These are phyloP conservation scores for Citrus trifoliata DNA, from an alignment of 345 rosid genomes.

Conservation along the genomic window DNA sequence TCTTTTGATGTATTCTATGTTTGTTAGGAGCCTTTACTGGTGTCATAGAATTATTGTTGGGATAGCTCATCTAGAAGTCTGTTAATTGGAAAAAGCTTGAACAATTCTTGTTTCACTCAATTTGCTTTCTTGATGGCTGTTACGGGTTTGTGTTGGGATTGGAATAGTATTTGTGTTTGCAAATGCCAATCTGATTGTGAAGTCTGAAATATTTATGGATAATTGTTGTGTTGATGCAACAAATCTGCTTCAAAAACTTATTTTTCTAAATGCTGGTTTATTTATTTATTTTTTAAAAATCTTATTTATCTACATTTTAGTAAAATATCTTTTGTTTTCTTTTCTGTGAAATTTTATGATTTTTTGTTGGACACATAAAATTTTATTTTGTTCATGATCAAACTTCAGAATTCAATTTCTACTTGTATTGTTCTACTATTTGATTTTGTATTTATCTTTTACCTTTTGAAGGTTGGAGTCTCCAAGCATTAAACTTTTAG, in stretches of 20 bases:
- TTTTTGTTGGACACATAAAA: neutral
- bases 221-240: neutral
- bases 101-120: neutral
- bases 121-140: neutral
- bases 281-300: no score
- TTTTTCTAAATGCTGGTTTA: neutral
- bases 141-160: neutral
- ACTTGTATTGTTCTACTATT: constrained; percentile 18
- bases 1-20: neutral
- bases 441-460: constrained; percentile 15
- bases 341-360: neutral
- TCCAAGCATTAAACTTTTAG: constrained; percentile 89
- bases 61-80: neutral
- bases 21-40: neutral
- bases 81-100: neutral
- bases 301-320: neutral
- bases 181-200: neutral
- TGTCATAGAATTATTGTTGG: neutral
- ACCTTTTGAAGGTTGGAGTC: constrained; percentile 74
- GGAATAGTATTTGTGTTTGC: neutral
- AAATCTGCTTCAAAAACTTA: neutral
- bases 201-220: neutral
- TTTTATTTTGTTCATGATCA: neutral
- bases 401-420: neutral
- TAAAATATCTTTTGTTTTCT: neutral